Base-by-base conservation (phyloP, 1,284 basidiomycete species). In the Trichosporon ovoides region DNA sequence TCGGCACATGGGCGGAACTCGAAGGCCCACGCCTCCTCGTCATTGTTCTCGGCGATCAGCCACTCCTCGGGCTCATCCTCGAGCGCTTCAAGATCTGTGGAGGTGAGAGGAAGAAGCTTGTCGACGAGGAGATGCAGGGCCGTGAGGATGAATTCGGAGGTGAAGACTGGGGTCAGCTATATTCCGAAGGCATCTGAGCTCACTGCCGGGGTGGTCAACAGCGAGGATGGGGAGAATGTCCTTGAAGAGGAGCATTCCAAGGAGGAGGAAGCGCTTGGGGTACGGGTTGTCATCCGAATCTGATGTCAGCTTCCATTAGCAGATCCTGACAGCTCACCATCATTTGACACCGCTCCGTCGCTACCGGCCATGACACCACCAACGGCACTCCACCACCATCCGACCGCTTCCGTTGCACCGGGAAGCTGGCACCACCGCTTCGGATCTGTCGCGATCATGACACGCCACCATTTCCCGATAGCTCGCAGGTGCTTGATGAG, bases 21-120 rank as follows among this genome's bases (percentile, higher is more conserved):
- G 68, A 83, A 94, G 60, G 90, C 86, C 91, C 91, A 95, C 31
- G 91, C 89, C 60, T 86, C 87, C 65, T 91, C 91, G 63, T 86
- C 87, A 60, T 89, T 87, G 35, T 67, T 68, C 75, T 93, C 89
- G 2, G 83, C 73, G 59, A 90, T 87, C 5, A 91, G 83, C 89
- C 91, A 95, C 68, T 92, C 89, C 77, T 95, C 91, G 0, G 91
- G 89, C 74, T 92, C 89, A 24, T 82, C 81, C 77, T 87, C 82
- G 85, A 91, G 89, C 3, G 80, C 81, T 63, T 90, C 84, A 5
- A 94, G 81, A 72, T 94, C 91, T 4, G 81, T 77, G 1, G 87
- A 82, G 56, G 87, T 88, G 33, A 94, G 80, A 3, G 89, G 89
- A 69, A 95, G 86, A 68, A 92, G 88, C 22, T 87, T 83, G 35